A percentile compares a stretch with the other conserved stretches of the same genome.
Conservation (phyloP, 306 rosid species). For the Pterocarpus macrocarpus region DNA sequence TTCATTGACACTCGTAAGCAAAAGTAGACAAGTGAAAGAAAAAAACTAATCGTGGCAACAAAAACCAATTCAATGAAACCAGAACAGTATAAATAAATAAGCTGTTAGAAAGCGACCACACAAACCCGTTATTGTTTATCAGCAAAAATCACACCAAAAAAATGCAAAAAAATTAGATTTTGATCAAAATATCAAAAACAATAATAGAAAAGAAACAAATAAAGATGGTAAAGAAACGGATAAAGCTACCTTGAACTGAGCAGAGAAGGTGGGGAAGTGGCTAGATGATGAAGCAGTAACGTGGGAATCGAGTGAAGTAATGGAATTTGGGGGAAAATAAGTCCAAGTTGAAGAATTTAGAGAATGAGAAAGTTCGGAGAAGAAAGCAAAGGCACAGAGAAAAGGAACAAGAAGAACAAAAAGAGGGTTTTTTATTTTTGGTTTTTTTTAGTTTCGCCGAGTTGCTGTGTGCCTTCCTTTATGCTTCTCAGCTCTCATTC, state of each 20-base stretch:
- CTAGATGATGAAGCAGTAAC: slow-evolving; percentile 23
- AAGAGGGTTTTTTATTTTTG: slow-evolving; percentile 32
- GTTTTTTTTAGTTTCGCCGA: background rate
- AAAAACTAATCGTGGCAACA: slow-evolving; percentile 37
- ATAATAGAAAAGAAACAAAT: background rate
- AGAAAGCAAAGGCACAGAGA: slow-evolving; percentile 9
- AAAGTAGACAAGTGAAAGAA: background rate
- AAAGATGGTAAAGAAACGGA: slow-evolving; percentile 28
- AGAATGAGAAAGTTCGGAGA: slow-evolving; percentile 42
- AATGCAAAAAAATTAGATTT: background rate
- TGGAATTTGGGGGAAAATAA: slow-evolving; percentile 21
- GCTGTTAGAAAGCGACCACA: background rate
- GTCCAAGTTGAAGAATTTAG: slow-evolving; percentile 42
- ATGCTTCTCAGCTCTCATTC: background rate
- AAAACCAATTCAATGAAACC: slow-evolving; percentile 25
- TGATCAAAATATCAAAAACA: background rate
- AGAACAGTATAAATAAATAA: background rate
- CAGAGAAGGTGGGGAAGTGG: slow-evolving; percentile 30
- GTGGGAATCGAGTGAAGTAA: slow-evolving; percentile 36
- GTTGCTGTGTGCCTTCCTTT: background rate
- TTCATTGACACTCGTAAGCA: slow-evolving; percentile 8
- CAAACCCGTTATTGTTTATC: slow-evolving; percentile 2
- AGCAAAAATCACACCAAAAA: slow-evolving; percentile 24
- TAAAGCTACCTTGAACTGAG: slow-evolving; percentile 60
- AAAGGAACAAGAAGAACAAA: background rate